Evolutionary conservation across 352 stramenopile species (phyloP), one percentile per base, ranked within the genome.

Genomic region (Pythium brachiatum): DNA sequence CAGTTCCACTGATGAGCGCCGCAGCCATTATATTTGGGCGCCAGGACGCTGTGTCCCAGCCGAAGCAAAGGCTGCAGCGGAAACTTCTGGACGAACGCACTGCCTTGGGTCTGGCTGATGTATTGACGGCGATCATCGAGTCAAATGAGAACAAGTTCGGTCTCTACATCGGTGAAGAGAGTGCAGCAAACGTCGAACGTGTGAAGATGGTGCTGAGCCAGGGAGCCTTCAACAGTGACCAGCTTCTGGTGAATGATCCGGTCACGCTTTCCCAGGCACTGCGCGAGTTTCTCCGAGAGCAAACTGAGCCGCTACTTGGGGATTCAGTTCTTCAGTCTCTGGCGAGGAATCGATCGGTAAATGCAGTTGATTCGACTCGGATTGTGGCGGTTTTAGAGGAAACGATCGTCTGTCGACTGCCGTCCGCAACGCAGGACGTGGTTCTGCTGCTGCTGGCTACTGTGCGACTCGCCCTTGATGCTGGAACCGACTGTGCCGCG

Each of bases 391-490:
- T 34, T 1, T 31, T 66, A 8, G 38, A 44, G 20, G 7, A 18
- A 2, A 41, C 31, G 11, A 57, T 66, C 29, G 34, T 46, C 16
- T 23, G 44, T 1, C 5, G 44, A 12, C 59, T 66, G 21, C 3
- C 50, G n/a, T 3, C 8, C 7, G 39, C 38, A 1, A 9, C 34
- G 2, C 61, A 68, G 41, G 44, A 60, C 15, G 29, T 63, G 20
- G 2, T 68, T 7, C 16, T 63, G 32, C 21, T 68, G 21, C 15
- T 63, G 13, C 32, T 59, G 15, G 61, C 61, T 5, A 21, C 39
- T 12, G 61, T 68, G n/a, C 61, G 47, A 16, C 46, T 62, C 16
- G 46, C 34, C 11, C 20, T 68, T 2, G 61, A 68, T n/a, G 61
- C 54, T 0, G 61, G 61, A 6, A 59, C 61, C 1, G 53, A 62